Conservation (phyloP, 148 eudicot genomes). For the Silene conica region DNA sequence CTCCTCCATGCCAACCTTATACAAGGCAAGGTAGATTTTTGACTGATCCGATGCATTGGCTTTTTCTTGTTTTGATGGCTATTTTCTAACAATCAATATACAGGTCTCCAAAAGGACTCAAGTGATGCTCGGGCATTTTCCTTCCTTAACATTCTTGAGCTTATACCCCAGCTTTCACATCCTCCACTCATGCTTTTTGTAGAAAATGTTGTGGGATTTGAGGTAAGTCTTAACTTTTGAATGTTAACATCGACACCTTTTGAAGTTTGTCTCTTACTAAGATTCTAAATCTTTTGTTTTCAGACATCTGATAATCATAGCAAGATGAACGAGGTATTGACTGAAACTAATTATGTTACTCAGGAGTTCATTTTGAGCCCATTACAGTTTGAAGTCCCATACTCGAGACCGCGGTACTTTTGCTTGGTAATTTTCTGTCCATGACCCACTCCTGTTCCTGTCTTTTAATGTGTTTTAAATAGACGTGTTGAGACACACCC, state of each 20-base stretch:
- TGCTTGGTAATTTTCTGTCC: no score
- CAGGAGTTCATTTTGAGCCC: no score
- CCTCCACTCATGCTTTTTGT: slow-evolving; percentile 87
- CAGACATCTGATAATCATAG: slow-evolving; percentile 86
- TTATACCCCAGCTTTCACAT: slow-evolving; percentile 58
- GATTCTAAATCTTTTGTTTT: slow-evolving; percentile 18
- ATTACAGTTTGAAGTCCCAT: no score
- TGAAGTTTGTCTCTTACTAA: background rate
- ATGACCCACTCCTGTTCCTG: no score
- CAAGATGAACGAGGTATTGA: slow-evolving; percentile 63
- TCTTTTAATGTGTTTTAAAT: no score
- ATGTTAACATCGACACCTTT: background rate
- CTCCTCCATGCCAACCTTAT: no score
- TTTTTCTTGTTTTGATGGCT: slow-evolving; percentile 7
- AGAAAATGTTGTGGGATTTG: slow-evolving; percentile 96
- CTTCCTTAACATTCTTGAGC: slow-evolving; percentile 84
- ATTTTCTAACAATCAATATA: slow-evolving; percentile 27
- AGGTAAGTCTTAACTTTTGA: slow-evolving; percentile 38
- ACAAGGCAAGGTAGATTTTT: no score
- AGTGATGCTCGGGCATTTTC: slow-evolving; percentile 97
- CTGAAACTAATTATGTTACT: no score
- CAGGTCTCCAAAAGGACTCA: no score
- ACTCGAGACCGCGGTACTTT: no score
- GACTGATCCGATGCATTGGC: slow-evolving; percentile 15
- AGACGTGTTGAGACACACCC: no score